phyloP scores from a whole-genome alignment of 495 filamentous ascomycete genomes.

The Talaromyces nanjingensis region DNA sequence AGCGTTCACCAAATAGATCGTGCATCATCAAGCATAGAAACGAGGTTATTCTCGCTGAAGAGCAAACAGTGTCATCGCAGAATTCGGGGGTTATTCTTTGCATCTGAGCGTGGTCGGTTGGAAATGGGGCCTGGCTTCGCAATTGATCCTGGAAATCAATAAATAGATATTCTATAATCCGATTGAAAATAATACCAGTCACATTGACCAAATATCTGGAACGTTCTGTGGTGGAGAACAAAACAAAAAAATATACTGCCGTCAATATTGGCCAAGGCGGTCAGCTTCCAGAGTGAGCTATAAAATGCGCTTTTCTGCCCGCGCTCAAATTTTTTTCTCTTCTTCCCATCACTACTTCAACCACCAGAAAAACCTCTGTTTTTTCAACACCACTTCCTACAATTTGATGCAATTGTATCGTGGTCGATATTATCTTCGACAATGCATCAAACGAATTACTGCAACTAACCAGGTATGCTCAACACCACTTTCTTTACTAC shows the following conservation, averaged over 20 bases:
- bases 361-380: not conserved
- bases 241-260: not conserved
- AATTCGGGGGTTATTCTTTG: not conserved
- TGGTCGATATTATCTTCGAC: not conserved
- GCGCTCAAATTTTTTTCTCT: not conserved
- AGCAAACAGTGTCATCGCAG: not conserved
- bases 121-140: not conserved
- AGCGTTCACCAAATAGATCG: slow-evolving; percentile 29
- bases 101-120: not conserved
- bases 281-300: not conserved
- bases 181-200: not conserved
- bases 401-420: not conserved
- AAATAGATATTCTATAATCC: not conserved
- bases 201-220: not conserved
- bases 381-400: not conserved
- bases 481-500: slow-evolving; percentile 1
- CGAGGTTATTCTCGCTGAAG: not conserved
- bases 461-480: slow-evolving; percentile 7
- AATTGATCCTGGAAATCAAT: not conserved
- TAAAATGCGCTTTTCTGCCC: slow-evolving; percentile 8
- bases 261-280: not conserved
- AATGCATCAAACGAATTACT: not conserved
- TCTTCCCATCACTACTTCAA: not conserved
- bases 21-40: not conserved
- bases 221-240: not conserved